Conservation (phyloP, 352 stramenopile species). For the Phytophthora capsici region DNA sequence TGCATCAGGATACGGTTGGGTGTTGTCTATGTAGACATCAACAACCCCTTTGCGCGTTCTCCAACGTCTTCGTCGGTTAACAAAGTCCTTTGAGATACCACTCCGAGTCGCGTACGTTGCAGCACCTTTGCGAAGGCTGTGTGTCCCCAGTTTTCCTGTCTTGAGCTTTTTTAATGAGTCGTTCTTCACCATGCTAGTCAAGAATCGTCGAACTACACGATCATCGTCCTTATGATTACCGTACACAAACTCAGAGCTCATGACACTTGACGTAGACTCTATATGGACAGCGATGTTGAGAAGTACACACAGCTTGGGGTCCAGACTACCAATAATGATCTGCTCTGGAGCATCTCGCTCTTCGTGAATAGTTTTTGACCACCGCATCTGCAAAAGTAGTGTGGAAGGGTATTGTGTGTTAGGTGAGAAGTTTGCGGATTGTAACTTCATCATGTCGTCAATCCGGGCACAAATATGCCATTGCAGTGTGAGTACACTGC, state of each 20-base stretch:
- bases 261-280: background rate
- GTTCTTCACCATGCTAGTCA: background rate
- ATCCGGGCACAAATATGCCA: too few species aligned
- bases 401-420: background rate
- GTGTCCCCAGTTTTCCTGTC: background rate
- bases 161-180: too few species aligned
- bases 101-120: slow-evolving; percentile 16
- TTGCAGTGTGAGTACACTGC: background rate
- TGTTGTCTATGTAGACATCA: too few species aligned
- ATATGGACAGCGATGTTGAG: background rate
- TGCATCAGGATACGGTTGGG: too few species aligned
- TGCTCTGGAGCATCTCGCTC: too few species aligned
- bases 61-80: slow-evolving; percentile 14
- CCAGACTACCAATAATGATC: background rate
- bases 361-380: background rate
- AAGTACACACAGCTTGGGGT: background rate
- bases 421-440: background rate
- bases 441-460: background rate
- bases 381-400: background rate
- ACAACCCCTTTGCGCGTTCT: slow-evolving; percentile 6
- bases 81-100: slow-evolving; percentile 14
- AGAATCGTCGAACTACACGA: slow-evolving; percentile 8
- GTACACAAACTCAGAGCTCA: background rate
- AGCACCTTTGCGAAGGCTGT: slow-evolving; percentile 4
- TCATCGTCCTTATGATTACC: background rate